Conservation (phyloP, 164 flowering plant species). For the Sextonia rubra region DNA sequence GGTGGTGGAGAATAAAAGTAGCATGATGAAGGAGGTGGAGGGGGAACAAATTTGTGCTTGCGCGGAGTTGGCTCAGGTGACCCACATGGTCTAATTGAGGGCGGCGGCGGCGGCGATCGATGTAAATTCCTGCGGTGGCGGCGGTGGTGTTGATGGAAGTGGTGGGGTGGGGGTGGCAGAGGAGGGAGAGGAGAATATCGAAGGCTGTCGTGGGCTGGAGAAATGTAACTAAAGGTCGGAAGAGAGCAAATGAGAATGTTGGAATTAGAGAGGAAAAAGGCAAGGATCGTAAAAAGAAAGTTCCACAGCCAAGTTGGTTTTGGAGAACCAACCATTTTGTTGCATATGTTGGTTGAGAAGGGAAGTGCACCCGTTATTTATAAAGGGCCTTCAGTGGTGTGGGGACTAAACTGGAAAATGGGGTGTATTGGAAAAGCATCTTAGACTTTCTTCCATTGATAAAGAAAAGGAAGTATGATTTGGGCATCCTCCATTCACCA, state of each 20-base stretch:
- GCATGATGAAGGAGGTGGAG: not conserved
- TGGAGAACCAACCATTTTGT: not conserved
- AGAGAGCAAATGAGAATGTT: not conserved
- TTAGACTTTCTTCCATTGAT: no score
- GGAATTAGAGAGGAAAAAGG: not conserved
- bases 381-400: not conserved
- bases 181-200: not conserved
- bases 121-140: not conserved
- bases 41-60: not conserved
- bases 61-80: not conserved
- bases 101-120: not conserved
- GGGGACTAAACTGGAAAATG: no score
- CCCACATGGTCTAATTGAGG: not conserved
- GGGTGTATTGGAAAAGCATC: no score
- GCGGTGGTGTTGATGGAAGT: no score
- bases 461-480: no score
- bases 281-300: not conserved
- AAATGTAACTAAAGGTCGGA: no score
- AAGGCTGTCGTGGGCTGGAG: no score
- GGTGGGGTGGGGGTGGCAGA: not conserved
- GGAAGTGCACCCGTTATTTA: not conserved
- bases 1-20: slow-evolving; percentile 2
- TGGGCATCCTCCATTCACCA: no score
- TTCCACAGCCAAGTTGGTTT: not conserved
- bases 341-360: not conserved